phyloP scores from a whole-genome alignment of 2,329 filamentous ascomycete species.

The Cercospora sp. region DNA sequence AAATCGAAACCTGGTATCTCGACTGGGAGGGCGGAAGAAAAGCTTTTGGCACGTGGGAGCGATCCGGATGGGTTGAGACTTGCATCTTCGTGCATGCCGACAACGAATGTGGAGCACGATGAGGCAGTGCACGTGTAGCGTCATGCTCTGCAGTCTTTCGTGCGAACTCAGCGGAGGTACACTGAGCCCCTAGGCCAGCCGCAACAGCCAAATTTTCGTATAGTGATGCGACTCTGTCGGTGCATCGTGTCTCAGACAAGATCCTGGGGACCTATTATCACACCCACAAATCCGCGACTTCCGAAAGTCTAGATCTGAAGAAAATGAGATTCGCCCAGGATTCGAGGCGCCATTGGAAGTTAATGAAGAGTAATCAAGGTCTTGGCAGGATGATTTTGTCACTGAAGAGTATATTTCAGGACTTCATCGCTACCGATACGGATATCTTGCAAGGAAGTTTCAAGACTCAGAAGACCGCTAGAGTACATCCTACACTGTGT shows the following conservation, averaged over 20 bases:
- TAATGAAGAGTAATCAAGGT: background rate
- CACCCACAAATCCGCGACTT: background rate
- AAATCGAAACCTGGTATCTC: too few relatives aligned
- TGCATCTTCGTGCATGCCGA: too few relatives aligned
- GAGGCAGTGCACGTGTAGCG: too few relatives aligned
- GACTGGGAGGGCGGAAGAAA: too few relatives aligned
- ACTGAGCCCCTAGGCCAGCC: too few relatives aligned
- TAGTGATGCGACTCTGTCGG: background rate
- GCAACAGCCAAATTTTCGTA: background rate
- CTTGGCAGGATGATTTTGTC: background rate
- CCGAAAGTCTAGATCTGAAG: background rate
- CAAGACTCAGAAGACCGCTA: background rate
- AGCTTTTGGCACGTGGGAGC: too few relatives aligned
- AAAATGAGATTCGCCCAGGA: background rate
- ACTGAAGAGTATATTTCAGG: background rate
- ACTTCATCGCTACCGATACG: background rate
- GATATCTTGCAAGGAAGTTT: background rate
- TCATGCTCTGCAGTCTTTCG: too few relatives aligned
- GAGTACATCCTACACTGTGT: background rate
- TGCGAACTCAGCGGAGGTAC: too few relatives aligned
- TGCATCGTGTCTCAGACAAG: background rate
- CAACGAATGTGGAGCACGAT: too few relatives aligned
- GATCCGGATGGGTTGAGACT: too few relatives aligned
- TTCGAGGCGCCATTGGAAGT: background rate
- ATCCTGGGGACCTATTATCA: background rate